Percentiles rank a stretch among this genome's conserved stretches.
phyloP scores from a whole-genome alignment of 2,329 filamentous ascomycete species.

The Botrytis hyacinthi region DNA sequence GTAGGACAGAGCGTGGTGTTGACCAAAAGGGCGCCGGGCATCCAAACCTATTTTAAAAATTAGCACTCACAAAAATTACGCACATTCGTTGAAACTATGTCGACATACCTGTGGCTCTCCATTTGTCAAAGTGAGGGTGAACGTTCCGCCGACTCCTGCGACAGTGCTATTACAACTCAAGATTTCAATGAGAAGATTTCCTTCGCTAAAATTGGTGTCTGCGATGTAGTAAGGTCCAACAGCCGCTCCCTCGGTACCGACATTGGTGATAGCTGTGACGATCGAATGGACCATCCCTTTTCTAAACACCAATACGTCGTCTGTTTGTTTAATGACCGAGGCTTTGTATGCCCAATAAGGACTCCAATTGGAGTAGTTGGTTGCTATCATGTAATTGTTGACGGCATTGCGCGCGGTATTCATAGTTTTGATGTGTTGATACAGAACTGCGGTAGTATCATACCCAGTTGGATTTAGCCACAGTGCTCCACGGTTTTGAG shows the following conservation, averaged over 20 bases:
- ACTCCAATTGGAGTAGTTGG: constrained; percentile 24
- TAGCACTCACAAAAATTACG: background rate
- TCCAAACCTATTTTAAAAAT: constrained; percentile 12
- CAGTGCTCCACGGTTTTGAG: constrained; percentile 45
- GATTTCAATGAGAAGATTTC: constrained; percentile 24
- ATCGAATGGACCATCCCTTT: constrained; percentile 24
- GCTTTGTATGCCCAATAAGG: constrained; percentile 27
- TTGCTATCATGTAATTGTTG: constrained; percentile 12
- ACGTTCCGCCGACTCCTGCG: background rate
- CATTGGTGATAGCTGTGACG: constrained; percentile 25
- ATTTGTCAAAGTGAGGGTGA: constrained; percentile 1
- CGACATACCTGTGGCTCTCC: constrained; percentile 18
- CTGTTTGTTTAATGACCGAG: constrained; percentile 13
- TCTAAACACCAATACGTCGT: constrained; percentile 26
- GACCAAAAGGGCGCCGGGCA: constrained; percentile 13
- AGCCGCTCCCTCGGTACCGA: constrained; percentile 10
- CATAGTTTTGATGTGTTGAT: constrained; percentile 41
- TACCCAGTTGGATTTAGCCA: constrained; percentile 43
- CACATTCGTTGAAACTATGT: background rate
- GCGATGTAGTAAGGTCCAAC: constrained; percentile 23
- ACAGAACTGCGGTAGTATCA: constrained; percentile 41
- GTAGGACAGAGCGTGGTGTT: constrained; percentile 21
- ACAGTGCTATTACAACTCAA: constrained; percentile 7
- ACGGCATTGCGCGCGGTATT: constrained; percentile 45
- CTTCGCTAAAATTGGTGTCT: constrained; percentile 24